These are phyloP conservation scores for Rhypophila decipiens DNA, from an alignment of 495 filamentous ascomycete genomes.

Conservation along the genomic window DNA sequence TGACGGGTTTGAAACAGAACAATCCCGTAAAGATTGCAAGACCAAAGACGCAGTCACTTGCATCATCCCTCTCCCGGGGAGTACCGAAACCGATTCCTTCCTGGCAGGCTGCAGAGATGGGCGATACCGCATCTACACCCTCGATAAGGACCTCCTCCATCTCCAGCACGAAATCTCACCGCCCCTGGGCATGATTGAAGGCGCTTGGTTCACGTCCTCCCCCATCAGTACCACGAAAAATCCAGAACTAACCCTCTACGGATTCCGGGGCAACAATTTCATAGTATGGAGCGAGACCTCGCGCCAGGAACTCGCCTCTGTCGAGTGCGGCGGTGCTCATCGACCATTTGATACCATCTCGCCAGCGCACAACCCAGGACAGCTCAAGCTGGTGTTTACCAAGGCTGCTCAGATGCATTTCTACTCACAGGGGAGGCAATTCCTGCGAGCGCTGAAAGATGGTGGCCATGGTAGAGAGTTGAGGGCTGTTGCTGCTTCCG, in stretches of 20 bases:
- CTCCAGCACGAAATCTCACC: conserved; percentile 42
- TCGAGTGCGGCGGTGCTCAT: conserved; percentile 80
- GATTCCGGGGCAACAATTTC: conserved; percentile 73
- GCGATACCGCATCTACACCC: conserved; percentile 54
- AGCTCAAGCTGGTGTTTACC: conserved; percentile 46
- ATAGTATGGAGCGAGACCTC: conserved; percentile 68
- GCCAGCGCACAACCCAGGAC: conserved; percentile 18
- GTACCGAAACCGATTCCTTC: conserved; percentile 30
- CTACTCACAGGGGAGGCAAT: conserved; percentile 40
- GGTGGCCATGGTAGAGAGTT: conserved; percentile 89
- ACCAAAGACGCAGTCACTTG: conserved; percentile 64
- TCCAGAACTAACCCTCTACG: conserved; percentile 60
- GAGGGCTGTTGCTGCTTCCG: conserved; percentile 62
- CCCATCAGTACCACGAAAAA: conserved; percentile 5
- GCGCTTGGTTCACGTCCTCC: conserved; percentile 48
- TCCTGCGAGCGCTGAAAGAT: conserved; percentile 48
- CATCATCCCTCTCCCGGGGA: conserved; percentile 40
- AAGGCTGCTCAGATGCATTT: conserved; percentile 49
- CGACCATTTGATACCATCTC: conserved; percentile 62
- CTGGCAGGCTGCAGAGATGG: conserved; percentile 73
- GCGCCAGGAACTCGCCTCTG: conserved; percentile 55
- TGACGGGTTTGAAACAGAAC: conserved; percentile 4
- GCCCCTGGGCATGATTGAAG: conserved; percentile 63
- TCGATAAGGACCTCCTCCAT: conserved; percentile 11
- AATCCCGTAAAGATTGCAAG: conserved; percentile 36